Base-by-base conservation (phyloP, 1,284 basidiomycete genomes). In the Marasmius sp. region DNA sequence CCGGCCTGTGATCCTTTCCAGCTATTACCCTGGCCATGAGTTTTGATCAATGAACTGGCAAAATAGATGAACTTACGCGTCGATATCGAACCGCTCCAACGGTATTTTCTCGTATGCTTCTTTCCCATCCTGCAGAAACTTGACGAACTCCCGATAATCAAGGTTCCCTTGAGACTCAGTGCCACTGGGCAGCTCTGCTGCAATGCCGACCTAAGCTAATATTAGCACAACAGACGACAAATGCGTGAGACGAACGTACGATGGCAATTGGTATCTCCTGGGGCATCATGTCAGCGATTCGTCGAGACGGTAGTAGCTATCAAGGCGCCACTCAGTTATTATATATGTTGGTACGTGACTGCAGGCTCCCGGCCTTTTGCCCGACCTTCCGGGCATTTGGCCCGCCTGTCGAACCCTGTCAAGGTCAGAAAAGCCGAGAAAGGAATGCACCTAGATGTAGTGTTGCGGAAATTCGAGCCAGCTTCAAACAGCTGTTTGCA, bases 101-200 rank as follows among this genome's bases (percentile, higher is more conserved):
- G 74, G 74, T 5, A 76, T 69, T 9, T 58, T 52, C 58, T 71
- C 70, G 56, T 72, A 75, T 0, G 74, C 68, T 43, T 76, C 68
- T 12, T 66, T 61, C 34, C 69, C 65, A 7, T 68, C 27, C 16
- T 71, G 60, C 10, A 77, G 67, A 56, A 77, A 77, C 8, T 69
- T 48, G 49, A 68, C 70, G 63, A 75, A 75, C 5, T 66, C 50
- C 7, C 68, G 38, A 54, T 72, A 67, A 58, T 73, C 69, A 6
- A 77, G 66, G 61, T 77, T 74, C 2, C 41, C 55, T 3, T 65
- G 34, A 12, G 50, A 51, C 12, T 60, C 57, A 5, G 43, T 49
- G 4, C 74, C 74, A 36, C 69, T 69, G 5, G 75, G 75, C 5
- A 76, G 64, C 57, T 76, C 69, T 12, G 69, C 71, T 5, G 72